Evolutionary conservation across 805 yeast species (phyloP), one percentile per base, ranked within the genome.

Genomic region (Naumovozyma baii): DNA sequence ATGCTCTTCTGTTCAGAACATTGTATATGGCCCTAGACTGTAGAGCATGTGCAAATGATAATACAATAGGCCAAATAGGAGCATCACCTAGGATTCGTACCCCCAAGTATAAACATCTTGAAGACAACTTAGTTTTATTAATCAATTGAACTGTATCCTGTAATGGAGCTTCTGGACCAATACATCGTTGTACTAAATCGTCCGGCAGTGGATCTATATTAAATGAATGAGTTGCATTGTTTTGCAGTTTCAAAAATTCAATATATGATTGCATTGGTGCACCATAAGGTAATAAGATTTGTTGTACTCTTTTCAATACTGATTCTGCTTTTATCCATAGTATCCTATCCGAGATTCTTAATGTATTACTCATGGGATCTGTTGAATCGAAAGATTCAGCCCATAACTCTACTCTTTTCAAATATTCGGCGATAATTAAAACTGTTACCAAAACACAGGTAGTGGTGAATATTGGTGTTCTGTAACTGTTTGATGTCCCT

Each of bases 11-110:
- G 15, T 29, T 29, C 31, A 29, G 13, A 12, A 46, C 43, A 34
- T 62, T 64, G 44, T 51, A 54, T 3, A 73, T 67, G 3, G 80
- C 78, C 52, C 87, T 70, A 25, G 78, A 72, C 54, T 80, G 82
- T 50, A 82, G 66, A 2, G 86, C 87, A 54, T 82, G 90, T 0
- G 90, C 90, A 64, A 82, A 80, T 15, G 80, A 73, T 57, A 83
- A 63, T 1, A 87, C 83, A 37, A 82, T 71, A 0, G 92, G 92
- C 94, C 94, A 83, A 18, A 83, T 80, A 13, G 92, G 92, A 0
- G 88, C 88, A 64, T 83, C 92, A 3, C 87, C 86, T 38, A 83
- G 65, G 22, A 83, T 79, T 49, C 86, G 66, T 10, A 83, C 83
- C 31, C 92, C 94, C 30, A 83, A 60, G 40, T 80, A 78, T 31